Base-by-base conservation (phyloP, 306 rosid genomes). In the Lithocarpus polystachyus region DNA sequence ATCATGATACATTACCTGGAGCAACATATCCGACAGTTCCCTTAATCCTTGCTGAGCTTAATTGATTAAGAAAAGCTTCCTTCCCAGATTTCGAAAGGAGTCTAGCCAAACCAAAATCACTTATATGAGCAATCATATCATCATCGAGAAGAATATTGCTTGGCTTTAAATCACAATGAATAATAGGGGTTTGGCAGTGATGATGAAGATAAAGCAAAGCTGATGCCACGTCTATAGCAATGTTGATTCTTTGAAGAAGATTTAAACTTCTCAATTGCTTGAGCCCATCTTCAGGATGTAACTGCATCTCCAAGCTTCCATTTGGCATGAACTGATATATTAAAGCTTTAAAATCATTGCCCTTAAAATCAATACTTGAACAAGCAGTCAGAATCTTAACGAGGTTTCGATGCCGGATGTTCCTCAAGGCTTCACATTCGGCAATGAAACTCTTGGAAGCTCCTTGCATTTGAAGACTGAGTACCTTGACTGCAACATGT, bases 341-440 rank as follows among this genome's bases (percentile, higher is more conserved):
- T 35, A 79, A 17, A 6, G 73, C 82, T 51, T 78, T 71, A 59
- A 78, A 78, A 24, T 70, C 76, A 18, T 26, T 26, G 4, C 37
- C 68, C 19, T 14, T 19, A 61, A 5, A 26, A 2, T 61, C 68
- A 61, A 72, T 19, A 48, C 75, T 83, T 0, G 81, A 83, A 74
- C 87, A 84, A 62, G 77, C 74, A 6, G 79, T 76, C 3, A 84
- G 23, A 61, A 84, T 57, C 56, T 65, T 65, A 0, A 80, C 61
- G 1, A 80, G 78, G 65, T 80, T 80, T 31, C 79, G 73, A 56
- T 84, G 82, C 48, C 79, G 35, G 29, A 72, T 65, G 68, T 64
- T 72, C 56, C 73, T 80, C 3, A 79, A 72, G 4, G 71, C 76
- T 23, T 84, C 68, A n/a, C 84, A 84, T 80, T 84, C 84, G 17